Conservation (phyloP, 345 rosid genomes). For the Lumnitzera racemosa region DNA sequence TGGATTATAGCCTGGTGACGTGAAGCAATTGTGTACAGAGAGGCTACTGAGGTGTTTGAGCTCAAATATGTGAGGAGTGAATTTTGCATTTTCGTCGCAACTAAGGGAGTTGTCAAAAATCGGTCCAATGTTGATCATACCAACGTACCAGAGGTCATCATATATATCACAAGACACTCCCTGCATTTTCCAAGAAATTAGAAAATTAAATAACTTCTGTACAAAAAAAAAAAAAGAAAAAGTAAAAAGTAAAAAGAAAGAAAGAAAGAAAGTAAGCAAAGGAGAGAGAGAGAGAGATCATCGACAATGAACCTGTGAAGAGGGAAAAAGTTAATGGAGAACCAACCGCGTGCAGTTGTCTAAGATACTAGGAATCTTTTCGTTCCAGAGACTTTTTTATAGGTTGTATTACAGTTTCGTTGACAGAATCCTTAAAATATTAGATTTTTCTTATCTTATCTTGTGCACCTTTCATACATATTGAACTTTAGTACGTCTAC, state of each 20-base stretch:
- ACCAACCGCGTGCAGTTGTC: too few species aligned
- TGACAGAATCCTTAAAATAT: too few species aligned
- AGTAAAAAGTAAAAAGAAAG: too few species aligned
- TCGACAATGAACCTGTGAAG: not conserved
- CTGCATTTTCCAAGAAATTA: slow-evolving; percentile 9
- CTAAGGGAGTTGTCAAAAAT: slow-evolving; percentile 24
- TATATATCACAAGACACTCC: slow-evolving; percentile 32
- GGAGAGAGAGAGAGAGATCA: not conserved
- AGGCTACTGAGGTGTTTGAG: slow-evolving; percentile 23
- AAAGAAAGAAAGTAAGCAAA: too few species aligned
- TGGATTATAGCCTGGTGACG: slow-evolving; percentile 12
- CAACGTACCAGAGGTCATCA: slow-evolving; percentile 26
- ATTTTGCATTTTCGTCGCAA: slow-evolving; percentile 15
- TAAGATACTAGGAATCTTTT: too few species aligned
- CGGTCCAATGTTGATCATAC: slow-evolving; percentile 24
- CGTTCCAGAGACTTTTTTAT: too few species aligned
- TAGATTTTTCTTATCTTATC: too few species aligned
- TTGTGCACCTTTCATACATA: too few species aligned
- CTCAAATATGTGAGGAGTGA: slow-evolving; percentile 19
- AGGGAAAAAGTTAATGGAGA: too few species aligned
- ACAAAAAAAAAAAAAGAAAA: too few species aligned
- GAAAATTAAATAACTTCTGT: not conserved
- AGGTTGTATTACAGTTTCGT: too few species aligned
- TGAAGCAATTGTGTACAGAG: slow-evolving; percentile 30
- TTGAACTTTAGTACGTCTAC: too few species aligned